phyloP scores from a whole-genome alignment of 73 alveolate species.

The Tetrahymena thermophila region DNA sequence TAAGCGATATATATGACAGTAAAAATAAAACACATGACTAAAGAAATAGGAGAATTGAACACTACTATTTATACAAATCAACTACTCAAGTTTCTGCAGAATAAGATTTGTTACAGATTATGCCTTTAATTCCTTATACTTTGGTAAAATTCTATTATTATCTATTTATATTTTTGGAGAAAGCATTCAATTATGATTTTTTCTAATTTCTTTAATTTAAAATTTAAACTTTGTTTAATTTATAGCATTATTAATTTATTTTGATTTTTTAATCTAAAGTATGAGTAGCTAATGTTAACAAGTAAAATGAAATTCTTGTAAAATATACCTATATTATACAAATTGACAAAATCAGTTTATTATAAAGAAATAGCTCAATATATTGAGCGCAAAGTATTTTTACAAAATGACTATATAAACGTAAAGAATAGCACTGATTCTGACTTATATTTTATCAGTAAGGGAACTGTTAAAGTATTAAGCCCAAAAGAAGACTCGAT shows the following conservation, averaged over 20 bases:
- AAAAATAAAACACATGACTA: not conserved
- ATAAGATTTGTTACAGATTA: not conserved
- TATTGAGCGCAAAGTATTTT: not conserved
- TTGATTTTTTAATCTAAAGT: not conserved
- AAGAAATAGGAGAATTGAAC: not conserved
- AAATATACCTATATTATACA: not conserved
- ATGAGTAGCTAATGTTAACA: not conserved
- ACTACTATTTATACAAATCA: not conserved
- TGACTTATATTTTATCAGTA: not conserved
- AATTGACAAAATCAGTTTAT: not conserved
- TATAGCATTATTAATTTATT: not conserved
- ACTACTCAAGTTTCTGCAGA: not conserved
- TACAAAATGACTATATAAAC: not conserved
- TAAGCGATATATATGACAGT: not conserved
- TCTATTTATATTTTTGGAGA: too few relatives aligned
- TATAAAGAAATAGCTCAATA: not conserved
- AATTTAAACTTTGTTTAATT: too few relatives aligned
- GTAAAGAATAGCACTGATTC: not conserved
- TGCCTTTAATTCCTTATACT: not conserved
- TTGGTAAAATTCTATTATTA: not conserved
- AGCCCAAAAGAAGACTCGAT: not conserved
- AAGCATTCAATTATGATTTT: too few relatives aligned
- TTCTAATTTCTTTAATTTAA: too few relatives aligned
- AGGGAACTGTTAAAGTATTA: not conserved
- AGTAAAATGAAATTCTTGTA: not conserved